Conservation (phyloP, 169 alveolate species). For the Plasmodium sp. region DNA sequence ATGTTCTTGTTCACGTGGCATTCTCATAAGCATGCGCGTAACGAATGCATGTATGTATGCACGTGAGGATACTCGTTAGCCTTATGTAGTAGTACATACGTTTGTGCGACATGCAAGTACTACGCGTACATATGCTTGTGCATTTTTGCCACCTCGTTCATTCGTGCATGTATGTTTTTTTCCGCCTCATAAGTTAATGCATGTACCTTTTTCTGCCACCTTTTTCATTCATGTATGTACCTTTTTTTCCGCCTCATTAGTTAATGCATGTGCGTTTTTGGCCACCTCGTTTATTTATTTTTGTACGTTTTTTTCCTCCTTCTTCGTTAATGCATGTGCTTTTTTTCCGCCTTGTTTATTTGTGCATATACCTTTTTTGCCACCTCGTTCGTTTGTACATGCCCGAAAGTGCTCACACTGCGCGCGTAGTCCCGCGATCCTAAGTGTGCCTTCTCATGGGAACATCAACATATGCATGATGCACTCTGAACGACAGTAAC, state of each 20-base stretch:
- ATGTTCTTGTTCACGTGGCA: background rate
- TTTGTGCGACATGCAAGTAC: background rate
- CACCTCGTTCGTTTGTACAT: background rate
- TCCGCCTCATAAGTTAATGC: no score
- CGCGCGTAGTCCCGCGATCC: background rate
- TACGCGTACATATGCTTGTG: background rate
- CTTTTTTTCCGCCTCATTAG: background rate
- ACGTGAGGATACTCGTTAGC: background rate
- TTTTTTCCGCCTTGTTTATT: no score
- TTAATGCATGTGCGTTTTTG: background rate
- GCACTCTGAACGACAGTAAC: background rate
- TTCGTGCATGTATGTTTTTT: no score
- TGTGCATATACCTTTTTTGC: no score
- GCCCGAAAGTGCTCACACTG: background rate
- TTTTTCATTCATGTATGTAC: background rate
- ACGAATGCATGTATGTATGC: background rate
- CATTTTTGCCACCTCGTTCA: background rate
- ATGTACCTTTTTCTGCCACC: no score
- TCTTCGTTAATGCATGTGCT: no score
- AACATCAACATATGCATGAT: background rate
- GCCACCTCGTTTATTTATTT: no score
- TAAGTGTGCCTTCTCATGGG: background rate
- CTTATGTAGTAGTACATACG: background rate
- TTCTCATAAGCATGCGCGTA: background rate
- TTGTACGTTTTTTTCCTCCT: no score